Evolutionary conservation across 176 grass and related monocot species (phyloP).

Genomic region (Avena sativa): DNA sequence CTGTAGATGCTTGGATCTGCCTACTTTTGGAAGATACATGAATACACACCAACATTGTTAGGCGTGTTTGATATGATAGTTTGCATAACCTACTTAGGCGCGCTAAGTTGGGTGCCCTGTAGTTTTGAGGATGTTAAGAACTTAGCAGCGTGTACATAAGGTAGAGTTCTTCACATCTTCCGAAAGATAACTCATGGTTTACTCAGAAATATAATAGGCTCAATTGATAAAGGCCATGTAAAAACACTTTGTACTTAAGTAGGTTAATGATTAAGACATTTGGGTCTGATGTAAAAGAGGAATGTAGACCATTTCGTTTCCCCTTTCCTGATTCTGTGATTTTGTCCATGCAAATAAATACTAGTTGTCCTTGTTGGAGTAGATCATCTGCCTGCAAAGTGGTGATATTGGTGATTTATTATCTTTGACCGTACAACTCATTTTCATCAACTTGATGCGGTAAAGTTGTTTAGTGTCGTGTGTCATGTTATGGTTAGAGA

Average conservation of each 20-base stretch:
- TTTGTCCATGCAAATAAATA: slow-evolving; percentile 45
- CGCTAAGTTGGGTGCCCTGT: slow-evolving; percentile 34
- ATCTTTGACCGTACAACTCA: slow-evolving; percentile 44
- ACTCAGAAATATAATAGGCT: slow-evolving; percentile 23
- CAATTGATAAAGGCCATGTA: slow-evolving; percentile 40
- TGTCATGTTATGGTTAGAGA: slow-evolving; percentile 56
- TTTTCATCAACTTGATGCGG: slow-evolving; percentile 57
- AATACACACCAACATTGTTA: slow-evolving; percentile 15
- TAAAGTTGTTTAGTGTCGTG: slow-evolving; percentile 58
- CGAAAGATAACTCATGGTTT: slow-evolving; percentile 31
- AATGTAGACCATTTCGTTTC: slow-evolving; percentile 37
- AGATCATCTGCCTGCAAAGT: slow-evolving; percentile 52
- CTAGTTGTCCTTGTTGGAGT: slow-evolving; percentile 49
- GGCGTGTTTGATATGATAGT: slow-evolving; percentile 19
- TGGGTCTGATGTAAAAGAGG: slow-evolving; percentile 43
- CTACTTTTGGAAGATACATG: slow-evolving; percentile 37
- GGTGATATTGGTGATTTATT: slow-evolving; percentile 28
- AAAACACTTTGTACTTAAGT: slow-evolving; percentile 35
- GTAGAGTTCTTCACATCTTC: slow-evolving; percentile 32
- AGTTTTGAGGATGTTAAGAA: slow-evolving; percentile 40
- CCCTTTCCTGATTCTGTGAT: slow-evolving; percentile 8
- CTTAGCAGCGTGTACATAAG: slow-evolving; percentile 46
- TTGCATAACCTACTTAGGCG: slow-evolving; percentile 10
- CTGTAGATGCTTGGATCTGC: slow-evolving; percentile 28
- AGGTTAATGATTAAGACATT: slow-evolving; percentile 38